Evolutionary conservation across 257 asterid species (phyloP).

Genomic region (Ocimum tenuiflorum): DNA sequence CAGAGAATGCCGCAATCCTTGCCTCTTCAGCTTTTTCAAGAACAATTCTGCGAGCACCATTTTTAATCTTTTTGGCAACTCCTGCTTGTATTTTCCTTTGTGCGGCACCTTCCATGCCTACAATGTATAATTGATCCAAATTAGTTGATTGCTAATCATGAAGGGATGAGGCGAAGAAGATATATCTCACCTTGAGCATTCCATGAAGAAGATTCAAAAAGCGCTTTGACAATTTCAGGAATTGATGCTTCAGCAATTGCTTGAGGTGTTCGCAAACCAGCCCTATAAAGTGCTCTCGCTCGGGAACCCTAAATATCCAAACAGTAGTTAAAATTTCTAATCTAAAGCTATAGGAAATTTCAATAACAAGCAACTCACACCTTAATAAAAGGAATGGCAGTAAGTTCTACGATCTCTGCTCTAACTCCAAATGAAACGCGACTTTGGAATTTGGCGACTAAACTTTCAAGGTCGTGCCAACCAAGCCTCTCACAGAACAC

Average conservation of each 20-base stretch:
- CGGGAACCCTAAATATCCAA: conserved; percentile 72
- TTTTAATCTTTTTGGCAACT: conserved; percentile 85
- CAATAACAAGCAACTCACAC: conserved; percentile 31
- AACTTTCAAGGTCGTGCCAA: conserved; percentile 91
- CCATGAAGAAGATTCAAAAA: conserved; percentile 89
- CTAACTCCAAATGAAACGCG: conserved; percentile 98
- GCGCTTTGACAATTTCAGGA: conserved; percentile 79
- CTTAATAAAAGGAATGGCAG: conserved; percentile 88
- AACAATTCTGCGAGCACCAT: conserved; percentile 88
- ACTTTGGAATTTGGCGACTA: conserved; percentile 82
- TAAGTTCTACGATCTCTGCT: conserved; percentile 96
- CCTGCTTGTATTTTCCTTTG: conserved; percentile 73
- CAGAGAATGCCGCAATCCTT: conserved; percentile 85
- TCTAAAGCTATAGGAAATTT: conserved; percentile 10
- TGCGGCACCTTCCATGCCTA: conserved; percentile 41
- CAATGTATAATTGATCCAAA: conserved; percentile 12
- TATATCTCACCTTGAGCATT: conserved; percentile 47
- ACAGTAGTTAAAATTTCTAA: conserved; percentile 21
- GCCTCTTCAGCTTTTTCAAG: conserved; percentile 99
- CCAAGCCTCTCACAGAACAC: conserved; percentile 99
- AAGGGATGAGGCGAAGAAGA: neutral
- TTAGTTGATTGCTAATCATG: conserved; percentile 9
- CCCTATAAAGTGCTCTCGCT: conserved; percentile 95
- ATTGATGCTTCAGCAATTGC: conserved; percentile 91
- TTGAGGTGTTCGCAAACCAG: conserved; percentile 92